Base-by-base conservation (phyloP, 2,329 filamentous ascomycete species). In the Periconia digitata region DNA sequence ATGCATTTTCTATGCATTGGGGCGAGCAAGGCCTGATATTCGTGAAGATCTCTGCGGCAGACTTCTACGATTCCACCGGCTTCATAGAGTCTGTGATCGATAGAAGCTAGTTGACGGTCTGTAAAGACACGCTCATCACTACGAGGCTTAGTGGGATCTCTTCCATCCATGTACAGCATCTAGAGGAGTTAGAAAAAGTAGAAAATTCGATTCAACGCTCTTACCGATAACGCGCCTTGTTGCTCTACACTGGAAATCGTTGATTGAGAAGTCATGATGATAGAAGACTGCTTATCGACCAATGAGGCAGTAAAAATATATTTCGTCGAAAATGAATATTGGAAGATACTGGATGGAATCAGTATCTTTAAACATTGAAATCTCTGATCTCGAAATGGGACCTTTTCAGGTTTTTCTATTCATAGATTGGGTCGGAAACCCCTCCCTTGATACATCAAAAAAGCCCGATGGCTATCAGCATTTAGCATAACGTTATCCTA, bases 321-420 rank as follows among this genome's bases (percentile, higher is more conserved):
- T 41, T 42, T n/a, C 22, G 44, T 36, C 13, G n/a, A n/a, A n/a
- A n/a, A n/a, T n/a, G n/a, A n/a, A n/a, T 47, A 27, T 42, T 47
- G 8, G 37, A 24, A 37, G 7, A 47, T 5, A 29, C 43, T 37
- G 17, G 43, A 47, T 27, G 44, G 43, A 47, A 24, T 17, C 36
- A 47, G 41, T 24, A 42, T 39, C 7, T 20, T 47, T 47, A 47
- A 47, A 47, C 20, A 6, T 47, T 47, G 27, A 42, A 23, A 47
- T 15, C 8, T 27, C 23, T 47, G 43, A 47, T 47, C 39, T 47
- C 12, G 10, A 27, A 42, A 16, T 5, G 39, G 44, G n/a, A 42
- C 44, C 17, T 47, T 42, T 47, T 6, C 8, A 24, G 39, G 43
- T 29, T 3, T 47, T 47, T 22, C 44, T 47, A 42, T 47, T 47